A percentile compares a stretch with the other conserved stretches of the same genome.
phyloP scores from a whole-genome alignment of 495 filamentous ascomycete genomes.

The Tuber borchii region DNA sequence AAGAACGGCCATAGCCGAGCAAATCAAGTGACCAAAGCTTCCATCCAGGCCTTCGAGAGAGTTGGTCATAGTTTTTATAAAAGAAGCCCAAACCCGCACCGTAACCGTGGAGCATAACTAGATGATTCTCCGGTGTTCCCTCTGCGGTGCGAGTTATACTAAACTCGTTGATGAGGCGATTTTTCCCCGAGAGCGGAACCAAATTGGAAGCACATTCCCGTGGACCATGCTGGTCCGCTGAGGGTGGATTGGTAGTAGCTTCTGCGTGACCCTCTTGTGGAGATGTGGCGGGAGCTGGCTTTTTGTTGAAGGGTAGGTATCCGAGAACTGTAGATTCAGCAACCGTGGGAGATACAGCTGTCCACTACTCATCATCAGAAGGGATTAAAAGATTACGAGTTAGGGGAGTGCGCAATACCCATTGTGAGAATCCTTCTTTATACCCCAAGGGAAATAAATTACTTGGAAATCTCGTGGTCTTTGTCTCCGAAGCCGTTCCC shows the following conservation, averaged over 20 bases:
- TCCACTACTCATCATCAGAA: slow-evolving; percentile 57
- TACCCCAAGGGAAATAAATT: slow-evolving; percentile 72
- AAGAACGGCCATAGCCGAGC: slow-evolving; percentile 89
- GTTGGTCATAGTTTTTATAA: slow-evolving; percentile 90
- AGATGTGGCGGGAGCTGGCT: slow-evolving; percentile 52
- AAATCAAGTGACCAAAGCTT: slow-evolving; percentile 86
- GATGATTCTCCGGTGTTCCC: slow-evolving; percentile 61
- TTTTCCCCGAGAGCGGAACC: slow-evolving; percentile 74
- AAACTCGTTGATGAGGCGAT: slow-evolving; percentile 87
- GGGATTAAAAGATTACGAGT: neutral
- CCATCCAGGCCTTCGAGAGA: slow-evolving; percentile 73
- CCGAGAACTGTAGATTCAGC: slow-evolving; percentile 88
- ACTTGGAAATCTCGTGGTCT: slow-evolving; percentile 36
- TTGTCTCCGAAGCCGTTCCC: slow-evolving; percentile 42
- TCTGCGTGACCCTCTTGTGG: slow-evolving; percentile 44
- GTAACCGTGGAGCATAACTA: slow-evolving; percentile 98
- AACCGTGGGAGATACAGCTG: slow-evolving; percentile 66
- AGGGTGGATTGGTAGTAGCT: slow-evolving; percentile 49
- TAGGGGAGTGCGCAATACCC: slow-evolving; percentile 54
- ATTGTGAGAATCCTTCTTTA: slow-evolving; percentile 85
- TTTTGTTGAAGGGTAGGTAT: slow-evolving; percentile 74
- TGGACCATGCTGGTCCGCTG: slow-evolving; percentile 73
- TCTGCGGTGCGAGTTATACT: slow-evolving; percentile 79
- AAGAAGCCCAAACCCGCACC: slow-evolving; percentile 94
- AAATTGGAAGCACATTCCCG: slow-evolving; percentile 79